Base-by-base conservation (phyloP, 75 land plant species). In the Pseudotsuga menziesii region DNA sequence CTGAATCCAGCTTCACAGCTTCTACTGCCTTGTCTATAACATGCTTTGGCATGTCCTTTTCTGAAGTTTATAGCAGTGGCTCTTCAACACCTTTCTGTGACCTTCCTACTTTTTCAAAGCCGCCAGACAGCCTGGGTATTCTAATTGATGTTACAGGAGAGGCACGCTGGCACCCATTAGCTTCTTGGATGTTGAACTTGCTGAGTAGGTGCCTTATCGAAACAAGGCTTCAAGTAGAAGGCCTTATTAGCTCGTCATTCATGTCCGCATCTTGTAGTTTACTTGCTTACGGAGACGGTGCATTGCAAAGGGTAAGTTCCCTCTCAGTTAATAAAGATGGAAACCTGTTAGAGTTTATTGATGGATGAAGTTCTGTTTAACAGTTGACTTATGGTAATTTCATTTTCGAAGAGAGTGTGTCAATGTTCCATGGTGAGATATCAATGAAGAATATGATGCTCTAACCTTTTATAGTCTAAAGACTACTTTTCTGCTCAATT, bases 141-240 rank as follows among this genome's bases (percentile, higher is more conserved):
- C 61, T 87, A 57, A 78, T 97, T 77, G 85, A 95, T 80, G 79
- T 97, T 12, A 80, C 80, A 26, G 94, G 83, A 2, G 79, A 85
- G 29, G 52, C 57, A 15, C 87, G 96, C 66, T 97, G 93, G 98
- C 87, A 79, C 63, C 82, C 86, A 39, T 86, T 97, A 78, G 92
- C 98, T 15, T 80, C 87, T 56, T 92, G 88, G 87, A 83, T 87
- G 20, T 77, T 95, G 19, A 92, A 85, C 82, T 76, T 97, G 36
- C 61, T 97, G 55, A 75, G 75, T 19, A 89, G 89, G 77, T 90
- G 87, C 78, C 77, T 97, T 26, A 64, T 83, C 57, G 94, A 97
- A 80, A 92, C 87, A 29, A 89, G 89, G 35, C 78, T 93, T 35
- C 89, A 88, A 80, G 90, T 95, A 26, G 94, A 94, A 82, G 98